Evolutionary conservation across 352 stramenopile species (phyloP).

Genomic region (Phytopythium ostracodes): DNA sequence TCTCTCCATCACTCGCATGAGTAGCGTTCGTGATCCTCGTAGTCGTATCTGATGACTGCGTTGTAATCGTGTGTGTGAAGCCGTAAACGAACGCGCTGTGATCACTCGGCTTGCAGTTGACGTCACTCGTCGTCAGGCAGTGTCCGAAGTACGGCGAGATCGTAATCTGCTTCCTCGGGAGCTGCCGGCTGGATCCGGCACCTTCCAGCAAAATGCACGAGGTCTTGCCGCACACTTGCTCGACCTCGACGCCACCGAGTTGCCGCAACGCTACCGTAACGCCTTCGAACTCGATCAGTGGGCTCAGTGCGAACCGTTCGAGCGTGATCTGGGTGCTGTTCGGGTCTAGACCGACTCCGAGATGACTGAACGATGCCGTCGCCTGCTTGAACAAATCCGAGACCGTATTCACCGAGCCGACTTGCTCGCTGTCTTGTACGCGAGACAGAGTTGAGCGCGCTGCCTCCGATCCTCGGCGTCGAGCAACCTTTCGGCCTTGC

Average conservation of each 20-base stretch:
- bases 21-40: neutral
- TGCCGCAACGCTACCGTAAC: constrained; percentile 26
- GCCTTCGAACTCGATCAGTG: constrained; percentile 22
- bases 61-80: constrained; percentile 8
- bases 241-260: constrained; percentile 5
- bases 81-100: constrained; percentile 37
- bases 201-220: constrained; percentile 21
- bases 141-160: constrained; percentile 18
- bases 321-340: constrained; percentile 15
- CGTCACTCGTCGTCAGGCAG: constrained; percentile 8
- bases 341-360: neutral
- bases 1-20: neutral
- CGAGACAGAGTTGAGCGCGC: neutral
- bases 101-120: constrained; percentile 7
- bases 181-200: neutral
- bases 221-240: constrained; percentile 16
- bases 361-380: neutral
- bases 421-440: neutral
- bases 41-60: neutral
- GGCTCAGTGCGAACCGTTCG: constrained; percentile 15
- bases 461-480: neutral
- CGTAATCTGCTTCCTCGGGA: constrained; percentile 27
- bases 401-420: neutral
- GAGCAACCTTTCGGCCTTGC: constrained; percentile 17
- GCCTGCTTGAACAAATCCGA: neutral